Evolutionary conservation across 176 grass and related monocot genomes (phyloP).

Genomic region (Elymus sibiricus): DNA sequence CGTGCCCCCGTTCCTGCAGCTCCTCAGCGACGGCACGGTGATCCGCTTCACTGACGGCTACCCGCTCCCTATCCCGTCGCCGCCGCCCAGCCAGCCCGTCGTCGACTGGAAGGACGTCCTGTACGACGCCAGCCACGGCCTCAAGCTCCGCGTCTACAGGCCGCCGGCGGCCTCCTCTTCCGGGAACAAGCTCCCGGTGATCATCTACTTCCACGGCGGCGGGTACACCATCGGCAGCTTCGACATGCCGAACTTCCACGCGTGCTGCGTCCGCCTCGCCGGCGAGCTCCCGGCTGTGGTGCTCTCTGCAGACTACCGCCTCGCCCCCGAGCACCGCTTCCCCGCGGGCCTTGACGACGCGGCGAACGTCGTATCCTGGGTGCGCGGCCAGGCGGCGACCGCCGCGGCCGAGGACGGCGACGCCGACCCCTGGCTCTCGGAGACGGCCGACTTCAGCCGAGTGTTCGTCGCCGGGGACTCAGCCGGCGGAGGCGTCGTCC

Average conservation of each 20-base stretch:
- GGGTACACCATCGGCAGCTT: conserved; percentile 31
- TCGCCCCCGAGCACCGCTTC: conserved; percentile 56
- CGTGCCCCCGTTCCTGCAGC: background rate
- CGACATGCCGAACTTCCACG: conserved; percentile 17
- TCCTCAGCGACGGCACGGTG: conserved; percentile 36
- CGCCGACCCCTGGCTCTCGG: conserved; percentile 31
- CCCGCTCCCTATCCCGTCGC: background rate
- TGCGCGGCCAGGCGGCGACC: background rate
- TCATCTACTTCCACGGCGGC: conserved; percentile 44
- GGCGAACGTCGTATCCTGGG: conserved; percentile 4
- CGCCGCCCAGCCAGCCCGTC: background rate
- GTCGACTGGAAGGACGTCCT: conserved; percentile 26
- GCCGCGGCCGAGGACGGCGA: background rate
- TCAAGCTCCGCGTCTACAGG: conserved; percentile 34
- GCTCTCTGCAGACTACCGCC: conserved; percentile 62
- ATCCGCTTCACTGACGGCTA: background rate
- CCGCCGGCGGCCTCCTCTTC: background rate
- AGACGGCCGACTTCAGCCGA: conserved; percentile 19
- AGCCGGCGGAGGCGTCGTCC: conserved; percentile 32
- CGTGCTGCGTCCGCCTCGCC: conserved; percentile 32
- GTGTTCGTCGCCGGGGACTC: conserved; percentile 39
- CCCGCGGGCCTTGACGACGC: conserved; percentile 54
- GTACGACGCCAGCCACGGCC: conserved; percentile 12
- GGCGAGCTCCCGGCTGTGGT: conserved; percentile 36
- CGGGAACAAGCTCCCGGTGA: conserved; percentile 22